phyloP scores from a whole-genome alignment of 208 protist species.

The Leishmania braziliensis region DNA sequence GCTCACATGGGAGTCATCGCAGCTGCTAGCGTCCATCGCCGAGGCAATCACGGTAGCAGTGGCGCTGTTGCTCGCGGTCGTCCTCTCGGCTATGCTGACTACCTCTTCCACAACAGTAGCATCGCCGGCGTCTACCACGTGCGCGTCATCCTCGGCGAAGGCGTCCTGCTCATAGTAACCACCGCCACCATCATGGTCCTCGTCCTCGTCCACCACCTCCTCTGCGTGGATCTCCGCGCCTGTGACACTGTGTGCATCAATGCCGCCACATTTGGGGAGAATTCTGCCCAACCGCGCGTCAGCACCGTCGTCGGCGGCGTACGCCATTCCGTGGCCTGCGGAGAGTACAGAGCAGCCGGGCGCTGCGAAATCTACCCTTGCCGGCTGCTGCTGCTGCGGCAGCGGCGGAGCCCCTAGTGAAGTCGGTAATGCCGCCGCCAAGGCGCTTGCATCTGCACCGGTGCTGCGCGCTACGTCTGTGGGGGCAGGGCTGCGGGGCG shows the following conservation, averaged over 20 bases:
- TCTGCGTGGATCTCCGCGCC: background rate
- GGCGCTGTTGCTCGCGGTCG: background rate
- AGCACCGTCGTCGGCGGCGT: background rate
- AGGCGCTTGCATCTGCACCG: background rate
- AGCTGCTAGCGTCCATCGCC: background rate
- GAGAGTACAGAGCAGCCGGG: background rate
- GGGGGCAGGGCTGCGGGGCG: background rate
- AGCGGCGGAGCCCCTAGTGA: background rate
- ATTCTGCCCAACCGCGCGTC: background rate
- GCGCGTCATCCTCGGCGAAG: slow-evolving; percentile 9
- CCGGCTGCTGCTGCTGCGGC: background rate
- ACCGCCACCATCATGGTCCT: slow-evolving; percentile 15
- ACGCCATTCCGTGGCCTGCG: background rate
- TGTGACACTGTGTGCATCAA: background rate
- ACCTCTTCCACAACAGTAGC: background rate
- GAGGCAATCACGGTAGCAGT: background rate
- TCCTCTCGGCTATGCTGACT: background rate
- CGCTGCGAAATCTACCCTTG: too few species aligned
- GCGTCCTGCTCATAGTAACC: slow-evolving; percentile 37
- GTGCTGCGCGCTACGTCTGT: background rate
- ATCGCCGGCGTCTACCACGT: slow-evolving; percentile 3
- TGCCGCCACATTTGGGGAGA: background rate
- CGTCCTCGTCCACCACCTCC: background rate
- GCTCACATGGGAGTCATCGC: background rate
- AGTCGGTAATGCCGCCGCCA: background rate